Evolutionary conservation across 2,329 filamentous ascomycete genomes (phyloP).

Genomic region (Penicillium digitatum): DNA sequence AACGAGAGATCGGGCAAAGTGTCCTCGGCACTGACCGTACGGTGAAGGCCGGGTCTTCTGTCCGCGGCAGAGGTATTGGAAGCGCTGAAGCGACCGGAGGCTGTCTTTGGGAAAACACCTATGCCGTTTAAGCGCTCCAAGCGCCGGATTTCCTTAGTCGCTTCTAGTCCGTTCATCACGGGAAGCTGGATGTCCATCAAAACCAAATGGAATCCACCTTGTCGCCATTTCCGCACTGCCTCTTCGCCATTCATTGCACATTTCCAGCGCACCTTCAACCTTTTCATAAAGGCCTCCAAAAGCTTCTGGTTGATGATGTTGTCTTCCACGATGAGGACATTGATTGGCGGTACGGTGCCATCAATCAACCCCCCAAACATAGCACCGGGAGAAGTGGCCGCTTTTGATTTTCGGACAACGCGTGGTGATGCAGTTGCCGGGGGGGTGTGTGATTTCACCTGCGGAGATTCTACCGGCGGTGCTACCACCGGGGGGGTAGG

Average conservation of each 20-base stretch:
- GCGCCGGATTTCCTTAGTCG: conserved; percentile 88
- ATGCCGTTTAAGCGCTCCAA: conserved; percentile 88
- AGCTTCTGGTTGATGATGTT: conserved; percentile 96
- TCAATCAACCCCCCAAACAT: conserved; percentile 65
- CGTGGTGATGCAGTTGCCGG: conserved; percentile 49
- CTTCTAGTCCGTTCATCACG: conserved; percentile 91
- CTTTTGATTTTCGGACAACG: conserved; percentile 34
- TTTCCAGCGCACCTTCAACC: conserved; percentile 91
- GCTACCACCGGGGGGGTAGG: conserved; percentile 33
- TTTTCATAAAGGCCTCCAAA: conserved; percentile 91
- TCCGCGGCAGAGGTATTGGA: conserved; percentile 25
- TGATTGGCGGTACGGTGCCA: conserved; percentile 86
- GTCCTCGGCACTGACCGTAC: conserved; percentile 36
- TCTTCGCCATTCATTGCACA: conserved; percentile 95
- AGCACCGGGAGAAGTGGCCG: conserved; percentile 30
- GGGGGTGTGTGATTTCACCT: conserved; percentile 34
- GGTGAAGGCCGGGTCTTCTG: conserved; percentile 17
- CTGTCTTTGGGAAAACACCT: conserved; percentile 76
- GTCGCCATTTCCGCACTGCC: conserved; percentile 87
- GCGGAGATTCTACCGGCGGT: conserved; percentile 37
- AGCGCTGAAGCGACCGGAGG: conserved; percentile 51
- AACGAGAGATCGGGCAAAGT: conserved; percentile 45
- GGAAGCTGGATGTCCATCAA: conserved; percentile 98
- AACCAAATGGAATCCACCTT: conserved; percentile 89
- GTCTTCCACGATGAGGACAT: conserved; percentile 95